These are phyloP conservation scores for Alisma plantagoaquatica DNA, from an alignment of 106 monocot genomes.

Conservation along the genomic window DNA sequence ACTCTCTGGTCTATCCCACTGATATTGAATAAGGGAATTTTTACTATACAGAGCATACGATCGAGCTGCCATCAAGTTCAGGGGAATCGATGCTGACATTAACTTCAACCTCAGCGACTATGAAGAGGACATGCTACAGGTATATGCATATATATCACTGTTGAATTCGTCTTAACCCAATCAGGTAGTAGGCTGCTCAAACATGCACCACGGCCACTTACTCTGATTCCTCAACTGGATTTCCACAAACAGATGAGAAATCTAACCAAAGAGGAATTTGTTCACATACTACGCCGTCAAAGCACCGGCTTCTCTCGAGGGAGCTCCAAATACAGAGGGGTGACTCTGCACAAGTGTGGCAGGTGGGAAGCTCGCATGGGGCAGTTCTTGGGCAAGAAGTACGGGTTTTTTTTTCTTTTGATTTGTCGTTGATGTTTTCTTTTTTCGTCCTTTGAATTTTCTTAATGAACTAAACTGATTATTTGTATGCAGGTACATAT, in stretches of 20 bases:
- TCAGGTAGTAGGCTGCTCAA: conserved; percentile 23
- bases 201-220: background rate
- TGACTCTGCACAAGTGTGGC: conserved; percentile 53
- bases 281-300: conserved; percentile 40
- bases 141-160: conserved; percentile 18
- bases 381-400: conserved; percentile 51
- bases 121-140: no score
- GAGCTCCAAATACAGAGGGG: conserved; percentile 43
- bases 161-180: conserved; percentile 52
- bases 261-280: no score
- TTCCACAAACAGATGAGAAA: conserved; percentile 39
- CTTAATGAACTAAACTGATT: conserved; percentile 5
- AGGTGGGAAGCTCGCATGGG: no score
- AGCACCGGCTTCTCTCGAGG: conserved; percentile 48
- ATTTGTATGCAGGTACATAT: conserved; percentile 56
- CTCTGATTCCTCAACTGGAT: background rate
- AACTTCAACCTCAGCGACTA: no score
- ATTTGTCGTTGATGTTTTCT: background rate
- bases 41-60: no score
- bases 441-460: background rate
- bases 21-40: no score
- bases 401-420: background rate
- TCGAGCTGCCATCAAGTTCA: no score
- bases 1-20: no score
- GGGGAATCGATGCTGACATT: no score